A percentile compares a stretch with the other conserved stretches of the same genome.
Conservation (phyloP, 805 yeast species). For the Yarrowia porcina region DNA sequence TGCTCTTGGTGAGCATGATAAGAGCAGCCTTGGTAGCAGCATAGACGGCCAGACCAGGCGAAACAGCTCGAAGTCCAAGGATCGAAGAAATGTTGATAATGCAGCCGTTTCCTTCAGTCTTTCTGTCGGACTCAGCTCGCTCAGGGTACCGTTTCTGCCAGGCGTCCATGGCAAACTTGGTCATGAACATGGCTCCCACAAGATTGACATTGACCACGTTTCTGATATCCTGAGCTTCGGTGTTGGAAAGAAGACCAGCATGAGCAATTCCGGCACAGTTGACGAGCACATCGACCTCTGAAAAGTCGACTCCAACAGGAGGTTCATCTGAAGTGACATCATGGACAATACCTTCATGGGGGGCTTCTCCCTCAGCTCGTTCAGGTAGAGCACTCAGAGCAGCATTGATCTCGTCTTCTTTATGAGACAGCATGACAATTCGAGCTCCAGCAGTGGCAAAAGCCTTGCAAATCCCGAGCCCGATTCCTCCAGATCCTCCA, state of each 20-base stretch:
- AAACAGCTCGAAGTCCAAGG: constrained; percentile 45
- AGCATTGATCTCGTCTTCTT: constrained; percentile 39
- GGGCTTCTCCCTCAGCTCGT: neutral
- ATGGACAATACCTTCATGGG: neutral
- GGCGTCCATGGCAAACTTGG: constrained; percentile 50
- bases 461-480: constrained; percentile 52
- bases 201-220: constrained; percentile 55
- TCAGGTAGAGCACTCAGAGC: neutral
- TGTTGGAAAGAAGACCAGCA: constrained; percentile 46
- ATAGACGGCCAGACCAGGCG: constrained; percentile 62
- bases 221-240: constrained; percentile 44
- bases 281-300: constrained; percentile 45
- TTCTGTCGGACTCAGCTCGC: neutral
- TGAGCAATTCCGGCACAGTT: constrained; percentile 62
- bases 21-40: constrained; percentile 71
- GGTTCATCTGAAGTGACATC: neutral
- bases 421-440: constrained; percentile 51
- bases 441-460: constrained; percentile 53
- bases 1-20: constrained; percentile 53
- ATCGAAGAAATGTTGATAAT: constrained; percentile 69
- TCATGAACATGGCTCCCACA: constrained; percentile 56
- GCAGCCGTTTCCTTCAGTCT: constrained; percentile 31
- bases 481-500: constrained; percentile 71
- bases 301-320: neutral
- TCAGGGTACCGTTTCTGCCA: constrained; percentile 45